Conservation (phyloP, 2,329 filamentous ascomycete species). For the Dactylellina leptospora region DNA sequence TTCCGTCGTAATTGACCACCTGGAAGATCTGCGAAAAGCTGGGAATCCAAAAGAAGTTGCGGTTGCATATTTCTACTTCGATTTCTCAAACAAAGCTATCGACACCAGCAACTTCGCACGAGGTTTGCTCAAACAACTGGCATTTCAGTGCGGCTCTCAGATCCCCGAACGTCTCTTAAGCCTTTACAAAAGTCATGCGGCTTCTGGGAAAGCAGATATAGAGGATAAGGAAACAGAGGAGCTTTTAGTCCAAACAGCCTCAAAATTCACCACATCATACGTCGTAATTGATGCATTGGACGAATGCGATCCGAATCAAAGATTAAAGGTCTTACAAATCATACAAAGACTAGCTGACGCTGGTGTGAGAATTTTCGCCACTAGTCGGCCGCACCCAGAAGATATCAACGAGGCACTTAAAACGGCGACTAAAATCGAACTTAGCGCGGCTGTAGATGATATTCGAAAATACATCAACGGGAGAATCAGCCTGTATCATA, state of each 20-base stretch:
- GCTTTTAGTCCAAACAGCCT: neutral
- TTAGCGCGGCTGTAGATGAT: neutral
- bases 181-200: neutral
- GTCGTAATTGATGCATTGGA: conserved; percentile 21
- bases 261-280: neutral
- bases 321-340: neutral
- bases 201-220: neutral
- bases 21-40: neutral
- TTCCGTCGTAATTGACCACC: conserved; percentile 14
- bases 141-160: neutral
- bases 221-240: conserved; percentile 1
- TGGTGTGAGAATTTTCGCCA: neutral
- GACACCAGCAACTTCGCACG: conserved; percentile 3
- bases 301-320: neutral
- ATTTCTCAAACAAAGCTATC: conserved; percentile 13
- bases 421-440: neutral
- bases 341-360: neutral
- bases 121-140: conserved; percentile 12
- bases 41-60: neutral
- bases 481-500: neutral
- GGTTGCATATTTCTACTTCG: conserved; percentile 18
- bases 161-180: neutral
- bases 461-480: neutral
- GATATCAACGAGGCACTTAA: too few relatives aligned
- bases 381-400: too few relatives aligned